A percentile compares a stretch with the other conserved stretches of the same genome.
Evolutionary conservation across 208 protist genomes (phyloP).

Genomic region (Wallacemonas sp.): DNA sequence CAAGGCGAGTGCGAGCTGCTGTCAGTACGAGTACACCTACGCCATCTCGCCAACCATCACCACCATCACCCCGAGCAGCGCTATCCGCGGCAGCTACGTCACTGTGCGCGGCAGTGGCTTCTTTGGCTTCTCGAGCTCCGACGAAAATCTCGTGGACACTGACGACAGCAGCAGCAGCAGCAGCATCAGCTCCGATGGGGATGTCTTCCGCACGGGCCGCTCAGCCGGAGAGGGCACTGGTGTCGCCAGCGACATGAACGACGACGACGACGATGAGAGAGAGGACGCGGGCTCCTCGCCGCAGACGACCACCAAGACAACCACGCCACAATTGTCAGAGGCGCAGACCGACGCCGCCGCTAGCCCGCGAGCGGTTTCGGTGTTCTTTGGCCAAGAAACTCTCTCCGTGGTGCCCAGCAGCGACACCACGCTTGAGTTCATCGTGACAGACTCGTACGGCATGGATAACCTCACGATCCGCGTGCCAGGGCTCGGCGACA

Average conservation of each 20-base stretch:
- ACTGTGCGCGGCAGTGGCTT: constrained; percentile 25
- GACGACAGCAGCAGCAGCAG: no score
- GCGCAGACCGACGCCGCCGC: no score
- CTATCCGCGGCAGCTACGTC: constrained; percentile 23
- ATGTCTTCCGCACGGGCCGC: neutral
- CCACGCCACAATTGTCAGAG: no score
- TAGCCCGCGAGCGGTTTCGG: neutral
- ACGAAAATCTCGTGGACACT: no score
- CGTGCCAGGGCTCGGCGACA: neutral
- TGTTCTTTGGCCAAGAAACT: constrained; percentile 6
- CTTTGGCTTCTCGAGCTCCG: no score
- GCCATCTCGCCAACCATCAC: constrained; percentile 35
- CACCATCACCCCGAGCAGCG: constrained; percentile 27
- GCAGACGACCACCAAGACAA: neutral
- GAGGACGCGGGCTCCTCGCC: neutral
- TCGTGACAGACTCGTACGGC: constrained; percentile 10
- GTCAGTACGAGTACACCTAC: constrained; percentile 34
- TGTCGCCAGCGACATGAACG: neutral
- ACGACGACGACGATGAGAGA: neutral
- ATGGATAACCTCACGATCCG: constrained; percentile 4
- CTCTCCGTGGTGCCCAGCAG: constrained; percentile 4
- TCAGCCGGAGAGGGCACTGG: no score
- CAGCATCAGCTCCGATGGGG: no score
- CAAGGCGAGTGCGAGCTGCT: constrained; percentile 28
- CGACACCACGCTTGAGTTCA: constrained; percentile 15